These are phyloP conservation scores for Ustilago loliicola DNA, from an alignment of 1,284 basidiomycete genomes.

Conservation along the genomic window DNA sequence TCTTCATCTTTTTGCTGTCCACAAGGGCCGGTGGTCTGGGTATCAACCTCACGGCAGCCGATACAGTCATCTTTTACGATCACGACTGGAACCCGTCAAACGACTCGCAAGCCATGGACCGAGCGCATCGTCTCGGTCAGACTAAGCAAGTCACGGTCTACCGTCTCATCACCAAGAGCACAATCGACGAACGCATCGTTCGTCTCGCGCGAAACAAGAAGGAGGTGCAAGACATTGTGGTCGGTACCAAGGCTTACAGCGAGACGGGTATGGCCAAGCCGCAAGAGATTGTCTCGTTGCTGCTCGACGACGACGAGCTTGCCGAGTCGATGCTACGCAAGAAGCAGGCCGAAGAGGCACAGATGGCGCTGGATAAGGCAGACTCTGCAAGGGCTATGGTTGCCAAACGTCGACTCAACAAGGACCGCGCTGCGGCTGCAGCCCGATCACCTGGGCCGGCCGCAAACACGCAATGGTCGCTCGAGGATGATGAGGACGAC, in stretches of 20 bases:
- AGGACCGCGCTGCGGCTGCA: slow-evolving; percentile 52
- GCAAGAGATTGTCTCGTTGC: slow-evolving; percentile 94
- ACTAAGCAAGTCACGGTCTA: slow-evolving; percentile 99
- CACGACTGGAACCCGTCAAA: slow-evolving; percentile 97
- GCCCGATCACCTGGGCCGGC: slow-evolving; percentile 32
- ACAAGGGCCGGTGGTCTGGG: slow-evolving; percentile 97
- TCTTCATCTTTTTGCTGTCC: slow-evolving; percentile 77
- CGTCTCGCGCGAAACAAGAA: slow-evolving; percentile 72
- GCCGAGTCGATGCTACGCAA: slow-evolving; percentile 69
- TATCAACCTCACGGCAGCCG: slow-evolving; percentile 96
- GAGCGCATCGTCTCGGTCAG: slow-evolving; percentile 97
- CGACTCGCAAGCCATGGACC: slow-evolving; percentile 99
- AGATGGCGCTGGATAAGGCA: slow-evolving; percentile 66
- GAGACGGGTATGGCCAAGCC: slow-evolving; percentile 81
- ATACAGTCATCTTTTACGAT: slow-evolving; percentile 96
- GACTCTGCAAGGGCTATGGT: slow-evolving; percentile 66
- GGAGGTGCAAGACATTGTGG: slow-evolving; percentile 90
- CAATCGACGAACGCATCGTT: slow-evolving; percentile 98
- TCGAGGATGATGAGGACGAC: slow-evolving; percentile 70
- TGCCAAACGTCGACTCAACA: slow-evolving; percentile 61
- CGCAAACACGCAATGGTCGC: slow-evolving; percentile 54
- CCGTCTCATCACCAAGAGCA: slow-evolving; percentile 93
- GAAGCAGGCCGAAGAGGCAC: slow-evolving; percentile 69
- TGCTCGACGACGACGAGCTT: slow-evolving; percentile 89
- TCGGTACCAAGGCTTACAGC: slow-evolving; percentile 87